phyloP scores from a whole-genome alignment of 164 flowering plant genomes.

The Dillenia suffruticosa region DNA sequence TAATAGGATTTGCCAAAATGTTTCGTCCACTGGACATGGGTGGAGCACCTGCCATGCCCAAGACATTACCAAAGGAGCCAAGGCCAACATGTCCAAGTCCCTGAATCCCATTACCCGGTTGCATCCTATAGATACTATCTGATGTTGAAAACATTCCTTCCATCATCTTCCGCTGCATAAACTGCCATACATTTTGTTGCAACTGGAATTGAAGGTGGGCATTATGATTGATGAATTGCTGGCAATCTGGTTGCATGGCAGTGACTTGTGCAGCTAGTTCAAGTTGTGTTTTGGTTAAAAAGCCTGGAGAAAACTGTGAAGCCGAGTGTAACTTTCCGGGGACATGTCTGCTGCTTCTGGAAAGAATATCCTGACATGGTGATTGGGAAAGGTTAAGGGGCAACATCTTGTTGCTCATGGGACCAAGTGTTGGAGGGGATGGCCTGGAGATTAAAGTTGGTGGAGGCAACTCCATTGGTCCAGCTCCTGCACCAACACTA shows the following conservation, averaged over 20 bases:
- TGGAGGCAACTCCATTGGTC: not conserved
- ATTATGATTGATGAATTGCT: conserved; percentile 5
- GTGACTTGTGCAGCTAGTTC: conserved; percentile 5
- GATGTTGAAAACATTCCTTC: conserved; percentile 10
- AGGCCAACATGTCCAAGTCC: conserved; percentile 12
- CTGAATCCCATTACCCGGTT: conserved; percentile 6
- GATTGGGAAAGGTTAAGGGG: not conserved
- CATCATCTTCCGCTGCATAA: conserved; percentile 14
- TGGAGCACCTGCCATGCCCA: not conserved
- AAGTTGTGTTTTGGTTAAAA: conserved; percentile 2
- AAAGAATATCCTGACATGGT: not conserved
- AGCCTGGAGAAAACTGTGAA: not conserved
- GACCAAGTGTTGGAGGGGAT: not conserved
- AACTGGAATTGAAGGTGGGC: conserved; percentile 11
- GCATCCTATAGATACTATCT: conserved; percentile 4
- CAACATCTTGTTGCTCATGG: conserved; percentile 5
- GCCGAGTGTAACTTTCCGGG: conserved; percentile 1
- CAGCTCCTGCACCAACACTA: not conserved
- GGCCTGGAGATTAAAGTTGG: not conserved
- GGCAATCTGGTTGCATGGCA: conserved; percentile 2
- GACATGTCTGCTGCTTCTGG: not conserved
- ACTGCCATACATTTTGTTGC: conserved; percentile 14
- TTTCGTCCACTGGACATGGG: not conserved
- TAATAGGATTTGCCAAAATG: conserved; percentile 1
- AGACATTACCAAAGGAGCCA: conserved; percentile 1